These are phyloP conservation scores for Geotrichum bryndzae DNA, from an alignment of 1,139 yeast genomes.

Conservation along the genomic window DNA sequence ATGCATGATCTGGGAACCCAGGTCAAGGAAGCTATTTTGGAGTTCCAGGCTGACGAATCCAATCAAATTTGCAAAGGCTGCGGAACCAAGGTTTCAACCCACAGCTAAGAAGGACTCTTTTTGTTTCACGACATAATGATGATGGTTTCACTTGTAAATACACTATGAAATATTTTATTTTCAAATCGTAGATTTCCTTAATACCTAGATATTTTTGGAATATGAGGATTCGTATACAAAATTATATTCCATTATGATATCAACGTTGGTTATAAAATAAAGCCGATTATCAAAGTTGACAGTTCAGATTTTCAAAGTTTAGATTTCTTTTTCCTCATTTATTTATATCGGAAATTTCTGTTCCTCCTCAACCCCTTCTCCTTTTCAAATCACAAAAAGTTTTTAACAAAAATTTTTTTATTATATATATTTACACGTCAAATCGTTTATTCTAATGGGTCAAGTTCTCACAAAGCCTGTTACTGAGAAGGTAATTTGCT, in stretches of 20 bases:
- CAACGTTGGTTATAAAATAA: too few species aligned
- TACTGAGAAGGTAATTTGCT: conserved; percentile 45
- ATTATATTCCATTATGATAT: too few species aligned
- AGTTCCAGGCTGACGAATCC: conserved; percentile 56
- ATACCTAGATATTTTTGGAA: too few species aligned
- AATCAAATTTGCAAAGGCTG: conserved; percentile 71
- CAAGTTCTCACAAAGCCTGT: conserved; percentile 70
- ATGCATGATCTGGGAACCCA: conserved; percentile 85
- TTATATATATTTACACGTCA: too few species aligned
- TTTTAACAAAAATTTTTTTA: background rate
- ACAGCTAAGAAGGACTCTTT: conserved; percentile 1
- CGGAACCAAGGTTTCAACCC: conserved; percentile 44
- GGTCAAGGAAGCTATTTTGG: conserved; percentile 72
- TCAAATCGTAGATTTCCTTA: too few species aligned
- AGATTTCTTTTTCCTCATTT: background rate
- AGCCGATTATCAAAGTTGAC: too few species aligned
- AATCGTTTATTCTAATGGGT: conserved; percentile 45
- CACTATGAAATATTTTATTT: background rate
- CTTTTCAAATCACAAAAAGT: background rate
- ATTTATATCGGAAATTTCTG: background rate
- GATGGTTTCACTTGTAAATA: background rate
- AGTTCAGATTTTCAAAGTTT: too few species aligned
- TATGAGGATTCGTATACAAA: too few species aligned
- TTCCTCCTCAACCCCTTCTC: background rate
- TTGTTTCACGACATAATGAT: background rate